Evolutionary conservation across 2,329 filamentous ascomycete species (phyloP), one percentile per base, ranked within the genome.

Genomic region (Botryotinia convoluta): DNA sequence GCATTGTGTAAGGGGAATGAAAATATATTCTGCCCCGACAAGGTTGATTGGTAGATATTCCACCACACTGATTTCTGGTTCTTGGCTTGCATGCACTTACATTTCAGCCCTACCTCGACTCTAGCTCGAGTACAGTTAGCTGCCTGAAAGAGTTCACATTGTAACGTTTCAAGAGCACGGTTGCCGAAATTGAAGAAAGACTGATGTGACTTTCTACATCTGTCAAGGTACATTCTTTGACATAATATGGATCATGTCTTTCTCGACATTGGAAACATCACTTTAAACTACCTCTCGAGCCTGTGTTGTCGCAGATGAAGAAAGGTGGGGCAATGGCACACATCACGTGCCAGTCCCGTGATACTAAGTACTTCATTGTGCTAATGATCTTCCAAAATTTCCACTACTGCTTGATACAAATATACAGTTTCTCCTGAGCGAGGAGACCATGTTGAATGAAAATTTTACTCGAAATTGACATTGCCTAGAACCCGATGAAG

Each of bases 221-320:
- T 0, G n/a, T 8, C 4, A 37, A 6, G 0, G 10, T 4, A 3
- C 6, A 39, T 1, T 12, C 1, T 2, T 14, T n/a, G 3, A 20
- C 4, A 22, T 6, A 26, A 39, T n/a, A n/a, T 9, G 14, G 3
- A n/a, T 48, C 4, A 29, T 10, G 18, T 20, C 22, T 67, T 51
- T 51, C 20, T 44, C 26, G 54, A 10, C 12, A 1, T 14, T 57
- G 54, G 4, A 37, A 20, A 61, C 1, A 12, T 70, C 9, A 37
- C 16, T 22, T 62, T 10, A 12, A 61, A 29, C 45, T 26, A 61
- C 32, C 8, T 37, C 12, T 42, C 39, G 39, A 14, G 39, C 39
- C 42, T 48, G 12, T 20, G 12, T 37, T n/a, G 29, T 37, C 3
- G 8, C 3, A 39, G 29, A 51, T n/a, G 29, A 65, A 67, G 39